Evolutionary conservation across 352 stramenopile genomes (phyloP).

Genomic region (Phytophthora multivora): DNA sequence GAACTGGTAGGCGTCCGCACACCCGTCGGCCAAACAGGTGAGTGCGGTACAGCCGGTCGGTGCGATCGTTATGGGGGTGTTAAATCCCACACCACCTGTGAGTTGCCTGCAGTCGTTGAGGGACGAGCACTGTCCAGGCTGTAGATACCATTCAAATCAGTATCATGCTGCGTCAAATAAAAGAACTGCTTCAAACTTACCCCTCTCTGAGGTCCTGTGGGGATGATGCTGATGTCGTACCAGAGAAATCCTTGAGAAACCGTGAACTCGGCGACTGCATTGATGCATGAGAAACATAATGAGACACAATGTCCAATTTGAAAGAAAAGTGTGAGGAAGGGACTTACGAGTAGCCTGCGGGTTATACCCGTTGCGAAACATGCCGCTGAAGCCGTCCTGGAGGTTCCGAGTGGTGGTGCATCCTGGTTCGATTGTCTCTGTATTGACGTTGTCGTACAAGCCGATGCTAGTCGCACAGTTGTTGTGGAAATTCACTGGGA

Average conservation of each 20-base stretch:
- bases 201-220: conserved; percentile 42
- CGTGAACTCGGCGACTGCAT: conserved; percentile 57
- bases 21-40: conserved; percentile 43
- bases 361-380: conserved; percentile 64
- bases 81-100: conserved; percentile 48
- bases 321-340: not conserved
- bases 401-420: conserved; percentile 37
- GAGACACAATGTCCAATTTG: conserved; percentile 5
- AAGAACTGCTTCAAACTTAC: conserved; percentile 14
- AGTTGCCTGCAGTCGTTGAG: conserved; percentile 41
- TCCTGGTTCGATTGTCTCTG: conserved; percentile 39
- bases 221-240: conserved; percentile 73
- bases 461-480: conserved; percentile 45
- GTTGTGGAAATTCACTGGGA: conserved; percentile 66
- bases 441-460: conserved; percentile 56
- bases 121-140: conserved; percentile 46
- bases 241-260: conserved; percentile 45
- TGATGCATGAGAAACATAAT: not conserved
- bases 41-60: conserved; percentile 40
- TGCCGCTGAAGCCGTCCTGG: conserved; percentile 58
- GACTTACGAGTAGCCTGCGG: conserved; percentile 54
- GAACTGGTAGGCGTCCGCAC: conserved; percentile 45
- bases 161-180: not conserved
- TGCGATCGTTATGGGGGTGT: conserved; percentile 52
- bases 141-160: not conserved